Conservation (phyloP, 2,329 filamentous ascomycete genomes). For the Paecilomyces dactylethromorphus region DNA sequence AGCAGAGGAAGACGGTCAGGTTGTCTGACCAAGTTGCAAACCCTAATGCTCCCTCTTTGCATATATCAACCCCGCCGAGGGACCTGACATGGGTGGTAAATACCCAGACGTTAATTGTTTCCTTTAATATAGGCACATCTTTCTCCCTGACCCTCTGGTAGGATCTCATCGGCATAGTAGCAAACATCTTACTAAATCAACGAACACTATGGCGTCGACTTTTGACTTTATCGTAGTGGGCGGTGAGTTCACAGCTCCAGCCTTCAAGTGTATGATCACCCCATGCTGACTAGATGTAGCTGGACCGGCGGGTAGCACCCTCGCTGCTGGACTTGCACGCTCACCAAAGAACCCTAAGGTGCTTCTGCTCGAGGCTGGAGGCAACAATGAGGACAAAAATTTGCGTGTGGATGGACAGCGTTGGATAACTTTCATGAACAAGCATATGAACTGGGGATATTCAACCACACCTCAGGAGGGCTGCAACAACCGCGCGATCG, state of each 20-base stretch:
- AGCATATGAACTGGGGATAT: conserved; percentile 49
- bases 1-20: neutral
- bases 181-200: neutral
- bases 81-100: neutral
- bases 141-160: neutral
- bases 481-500: conserved; percentile 38
- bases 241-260: conserved; percentile 17
- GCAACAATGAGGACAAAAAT: conserved; percentile 40
- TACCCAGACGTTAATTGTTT: neutral
- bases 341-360: conserved; percentile 45
- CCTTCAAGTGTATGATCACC: neutral
- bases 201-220: conserved; percentile 1
- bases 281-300: conserved; percentile 27
- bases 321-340: conserved; percentile 49
- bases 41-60: neutral
- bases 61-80: neutral
- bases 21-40: neutral
- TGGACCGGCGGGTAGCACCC: conserved; percentile 54
- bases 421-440: conserved; percentile 46
- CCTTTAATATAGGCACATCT: neutral
- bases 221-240: conserved; percentile 37
- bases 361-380: conserved; percentile 57
- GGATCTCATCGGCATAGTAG: neutral
- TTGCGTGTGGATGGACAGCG: conserved; percentile 50
- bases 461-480: conserved; percentile 43